A percentile compares a stretch with the other conserved stretches of the same genome.
Conservation (phyloP, 768 basidiomycete genomes). For the Phaeotremella fagi region DNA sequence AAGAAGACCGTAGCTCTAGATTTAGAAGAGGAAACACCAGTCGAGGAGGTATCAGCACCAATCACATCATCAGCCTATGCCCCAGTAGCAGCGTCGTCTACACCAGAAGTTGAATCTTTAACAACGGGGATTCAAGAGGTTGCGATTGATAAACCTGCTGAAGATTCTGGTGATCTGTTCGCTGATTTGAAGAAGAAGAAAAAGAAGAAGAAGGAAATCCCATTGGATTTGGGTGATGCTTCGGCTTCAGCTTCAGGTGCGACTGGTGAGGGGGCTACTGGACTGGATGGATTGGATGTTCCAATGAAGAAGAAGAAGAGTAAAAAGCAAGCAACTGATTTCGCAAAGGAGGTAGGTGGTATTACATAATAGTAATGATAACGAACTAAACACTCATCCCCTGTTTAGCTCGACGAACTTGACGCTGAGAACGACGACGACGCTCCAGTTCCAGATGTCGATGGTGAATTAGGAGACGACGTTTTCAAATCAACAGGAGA, state of each 20-base stretch:
- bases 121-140: conserved; percentile 12
- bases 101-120: conserved; percentile 6
- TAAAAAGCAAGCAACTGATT: conserved; percentile 80
- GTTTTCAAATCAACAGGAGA: conserved; percentile 60
- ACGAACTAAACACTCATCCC: background rate
- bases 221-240: conserved; percentile 49
- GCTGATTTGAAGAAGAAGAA: conserved; percentile 92
- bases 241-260: conserved; percentile 18
- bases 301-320: conserved; percentile 51
- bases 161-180: conserved; percentile 72
- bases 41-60: conserved; percentile 8
- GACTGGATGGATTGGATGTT: conserved; percentile 40
- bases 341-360: conserved; percentile 27
- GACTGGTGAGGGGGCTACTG: conserved; percentile 18
- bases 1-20: conserved; percentile 49
- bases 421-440: conserved; percentile 53
- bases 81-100: background rate
- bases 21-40: conserved; percentile 28
- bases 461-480: conserved; percentile 79
- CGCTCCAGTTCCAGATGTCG: conserved; percentile 28
- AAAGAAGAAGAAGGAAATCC: conserved; percentile 62
- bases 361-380: background rate
- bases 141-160: conserved; percentile 21
- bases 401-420: conserved; percentile 50
- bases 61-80: conserved; percentile 4